A percentile compares a stretch with the other conserved stretches of the same genome.
Evolutionary conservation across 1,284 basidiomycete genomes (phyloP).

Genomic region (Phylloboletellus chloephorus): DNA sequence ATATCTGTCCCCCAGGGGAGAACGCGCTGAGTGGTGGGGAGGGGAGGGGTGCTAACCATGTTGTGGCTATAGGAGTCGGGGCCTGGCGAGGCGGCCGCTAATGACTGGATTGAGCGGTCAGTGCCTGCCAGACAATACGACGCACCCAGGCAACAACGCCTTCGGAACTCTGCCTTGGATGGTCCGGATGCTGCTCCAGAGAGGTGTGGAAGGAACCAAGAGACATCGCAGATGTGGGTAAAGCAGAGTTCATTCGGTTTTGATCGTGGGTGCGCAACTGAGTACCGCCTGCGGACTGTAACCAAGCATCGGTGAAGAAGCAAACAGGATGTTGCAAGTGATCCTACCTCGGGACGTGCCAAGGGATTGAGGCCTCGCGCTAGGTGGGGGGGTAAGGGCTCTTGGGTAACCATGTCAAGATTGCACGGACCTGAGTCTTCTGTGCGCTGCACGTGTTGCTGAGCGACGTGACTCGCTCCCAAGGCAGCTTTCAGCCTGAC

Average conservation of each 20-base stretch:
- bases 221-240: constrained; percentile 7
- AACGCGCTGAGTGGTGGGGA: constrained; percentile 22
- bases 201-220: constrained; percentile 5
- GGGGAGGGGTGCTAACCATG: constrained; percentile 18
- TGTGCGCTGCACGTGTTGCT: constrained; percentile 10
- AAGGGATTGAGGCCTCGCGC: constrained; percentile 7
- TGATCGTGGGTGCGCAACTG: constrained; percentile 10
- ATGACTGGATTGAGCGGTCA: constrained; percentile 2
- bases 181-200: constrained; percentile 5
- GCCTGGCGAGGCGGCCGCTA: constrained; percentile 15
- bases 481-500: constrained; percentile 12
- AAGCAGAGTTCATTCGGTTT: constrained; percentile 4
- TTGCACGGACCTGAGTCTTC: constrained; percentile 13
- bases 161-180: constrained; percentile 20
- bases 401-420: background rate
- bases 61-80: constrained; percentile 12
- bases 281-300: background rate
- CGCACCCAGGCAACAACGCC: constrained; percentile 17
- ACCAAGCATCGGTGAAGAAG: background rate
- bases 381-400: constrained; percentile 3
- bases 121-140: background rate
- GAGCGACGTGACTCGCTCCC: constrained; percentile 5
- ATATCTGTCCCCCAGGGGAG: constrained; percentile 4
- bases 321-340: background rate
- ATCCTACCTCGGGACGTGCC: constrained; percentile 13